phyloP scores from a whole-genome alignment of 805 yeast species.

The Henningerozyma blattae region DNA sequence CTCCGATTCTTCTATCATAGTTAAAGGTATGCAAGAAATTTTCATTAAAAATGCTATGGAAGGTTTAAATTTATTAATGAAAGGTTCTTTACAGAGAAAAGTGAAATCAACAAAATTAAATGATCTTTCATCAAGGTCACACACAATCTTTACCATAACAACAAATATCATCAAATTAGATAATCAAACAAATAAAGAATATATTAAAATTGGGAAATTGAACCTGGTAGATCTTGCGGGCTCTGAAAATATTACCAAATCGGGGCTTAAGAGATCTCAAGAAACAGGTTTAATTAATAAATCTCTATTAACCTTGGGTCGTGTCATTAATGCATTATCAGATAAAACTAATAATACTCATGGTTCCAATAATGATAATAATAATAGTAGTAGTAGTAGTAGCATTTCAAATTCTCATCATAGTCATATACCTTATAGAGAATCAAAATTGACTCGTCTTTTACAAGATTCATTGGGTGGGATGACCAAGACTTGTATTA shows the following conservation, averaged over 20 bases:
- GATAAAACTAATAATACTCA: conserved; percentile 28
- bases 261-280: conserved; percentile 83
- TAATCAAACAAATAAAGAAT: conserved; percentile 37
- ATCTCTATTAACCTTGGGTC: conserved; percentile 70
- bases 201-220: conserved; percentile 48
- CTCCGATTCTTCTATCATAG: conserved; percentile 27
- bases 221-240: conserved; percentile 93
- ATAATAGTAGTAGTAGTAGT: background rate
- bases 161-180: conserved; percentile 40
- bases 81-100: conserved; percentile 51
- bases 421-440: conserved; percentile 72
- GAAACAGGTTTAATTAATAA: conserved; percentile 91
- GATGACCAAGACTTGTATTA: conserved; percentile 65
- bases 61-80: conserved; percentile 38
- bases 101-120: conserved; percentile 74
- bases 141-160: conserved; percentile 65
- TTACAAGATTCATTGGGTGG: conserved; percentile 82
- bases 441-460: conserved; percentile 67
- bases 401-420: too few species aligned
- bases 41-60: conserved; percentile 38
- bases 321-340: conserved; percentile 68
- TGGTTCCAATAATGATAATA: background rate
- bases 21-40: conserved; percentile 47
- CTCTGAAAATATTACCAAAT: conserved; percentile 70
- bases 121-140: conserved; percentile 68